These are phyloP conservation scores for Claviceps humidiphila DNA, from an alignment of 2,329 filamentous ascomycete species.

Conservation along the genomic window DNA sequence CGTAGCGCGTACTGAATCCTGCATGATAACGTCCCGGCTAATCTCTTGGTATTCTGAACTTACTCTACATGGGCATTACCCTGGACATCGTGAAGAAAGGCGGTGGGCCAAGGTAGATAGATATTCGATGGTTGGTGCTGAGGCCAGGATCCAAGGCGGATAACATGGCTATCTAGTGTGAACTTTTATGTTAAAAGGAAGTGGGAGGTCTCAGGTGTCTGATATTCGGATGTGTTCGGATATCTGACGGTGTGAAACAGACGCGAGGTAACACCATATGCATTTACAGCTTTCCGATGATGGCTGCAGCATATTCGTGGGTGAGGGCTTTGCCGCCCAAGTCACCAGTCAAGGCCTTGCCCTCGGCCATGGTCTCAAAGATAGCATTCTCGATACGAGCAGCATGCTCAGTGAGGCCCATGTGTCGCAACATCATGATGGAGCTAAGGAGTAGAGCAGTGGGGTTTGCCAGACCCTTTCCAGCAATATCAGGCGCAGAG, in stretches of 20 bases:
- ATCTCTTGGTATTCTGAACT: constrained; percentile 16
- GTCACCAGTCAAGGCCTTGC: constrained; percentile 92
- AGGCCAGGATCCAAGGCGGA: background rate
- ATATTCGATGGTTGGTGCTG: constrained; percentile 1
- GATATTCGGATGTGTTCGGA: background rate
- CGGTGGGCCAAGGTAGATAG: background rate
- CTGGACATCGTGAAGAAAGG: constrained; percentile 7
- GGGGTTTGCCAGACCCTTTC: constrained; percentile 92
- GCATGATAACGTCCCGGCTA: constrained; percentile 10
- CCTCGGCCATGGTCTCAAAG: constrained; percentile 89
- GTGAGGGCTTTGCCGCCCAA: constrained; percentile 95
- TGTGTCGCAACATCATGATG: constrained; percentile 99
- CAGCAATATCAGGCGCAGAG: constrained; percentile 90
- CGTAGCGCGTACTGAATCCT: constrained; percentile 18
- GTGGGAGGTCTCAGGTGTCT: constrained; percentile 5
- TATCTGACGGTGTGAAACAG: background rate
- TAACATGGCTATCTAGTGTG: background rate
- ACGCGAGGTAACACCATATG: background rate
- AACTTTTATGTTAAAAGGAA: background rate
- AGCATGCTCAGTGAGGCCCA: constrained; percentile 79
- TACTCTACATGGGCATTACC: constrained; percentile 19
- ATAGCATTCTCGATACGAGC: constrained; percentile 84
- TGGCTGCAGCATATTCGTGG: constrained; percentile 81
- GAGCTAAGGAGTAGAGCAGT: constrained; percentile 88
- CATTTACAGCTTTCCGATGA: constrained; percentile 58